Evolutionary conservation across 176 grass and related monocot genomes (phyloP).

Genomic region (Stipa capillata): DNA sequence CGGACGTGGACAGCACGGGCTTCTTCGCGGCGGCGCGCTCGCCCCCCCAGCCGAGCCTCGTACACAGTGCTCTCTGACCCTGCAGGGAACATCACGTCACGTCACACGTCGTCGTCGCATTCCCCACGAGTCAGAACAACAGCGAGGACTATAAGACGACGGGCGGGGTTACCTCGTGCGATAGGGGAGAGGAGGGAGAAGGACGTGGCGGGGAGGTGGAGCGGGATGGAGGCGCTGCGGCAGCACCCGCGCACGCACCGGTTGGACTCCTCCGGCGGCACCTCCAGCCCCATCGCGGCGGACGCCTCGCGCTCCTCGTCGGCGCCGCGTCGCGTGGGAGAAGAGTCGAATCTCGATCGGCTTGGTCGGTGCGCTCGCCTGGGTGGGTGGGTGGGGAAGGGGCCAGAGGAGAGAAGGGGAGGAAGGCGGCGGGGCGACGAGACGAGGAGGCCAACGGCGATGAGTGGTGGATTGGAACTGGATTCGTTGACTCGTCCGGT

Average conservation of each 20-base stretch:
- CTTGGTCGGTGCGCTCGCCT: not conserved
- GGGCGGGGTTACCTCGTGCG: slow-evolving; percentile 49
- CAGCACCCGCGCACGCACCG: slow-evolving; percentile 91
- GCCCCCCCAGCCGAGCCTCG: slow-evolving; percentile 55
- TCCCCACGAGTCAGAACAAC: not conserved
- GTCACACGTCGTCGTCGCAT: not conserved
- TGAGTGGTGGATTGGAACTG: not conserved
- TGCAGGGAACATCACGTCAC: not conserved
- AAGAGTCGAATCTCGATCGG: not conserved
- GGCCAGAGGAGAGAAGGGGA: no score
- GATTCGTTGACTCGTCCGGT: not conserved
- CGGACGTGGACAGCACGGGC: slow-evolving; percentile 76
- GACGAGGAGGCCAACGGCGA: not conserved
- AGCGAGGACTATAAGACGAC: not conserved
- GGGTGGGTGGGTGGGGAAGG: not conserved
- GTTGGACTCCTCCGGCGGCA: slow-evolving; percentile 54
- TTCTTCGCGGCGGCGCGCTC: slow-evolving; percentile 77
- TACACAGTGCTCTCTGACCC: slow-evolving; percentile 94
- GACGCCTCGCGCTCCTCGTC: not conserved
- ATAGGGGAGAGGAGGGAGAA: slow-evolving; percentile 80
- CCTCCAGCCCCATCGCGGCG: slow-evolving; percentile 31
- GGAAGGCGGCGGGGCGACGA: not conserved
- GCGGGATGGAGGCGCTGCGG: slow-evolving; percentile 65
- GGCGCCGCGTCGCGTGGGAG: not conserved
- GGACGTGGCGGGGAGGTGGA: slow-evolving; percentile 58